Base-by-base conservation (phyloP, 2,329 filamentous ascomycete genomes). In the Achaetomium macrosporum region DNA sequence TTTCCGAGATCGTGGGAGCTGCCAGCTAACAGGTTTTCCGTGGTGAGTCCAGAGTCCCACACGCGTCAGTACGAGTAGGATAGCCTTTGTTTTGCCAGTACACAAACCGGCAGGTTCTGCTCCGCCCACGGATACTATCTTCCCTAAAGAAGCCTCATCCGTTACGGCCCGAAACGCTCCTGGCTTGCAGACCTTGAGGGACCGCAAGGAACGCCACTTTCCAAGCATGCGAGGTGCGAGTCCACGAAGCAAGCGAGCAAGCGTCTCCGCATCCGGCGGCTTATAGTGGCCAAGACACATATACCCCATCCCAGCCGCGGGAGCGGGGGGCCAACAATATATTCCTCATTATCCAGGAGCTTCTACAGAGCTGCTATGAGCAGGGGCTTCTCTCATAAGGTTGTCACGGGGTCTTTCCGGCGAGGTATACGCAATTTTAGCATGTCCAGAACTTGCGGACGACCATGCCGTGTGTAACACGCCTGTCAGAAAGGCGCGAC, bases 291-390 rank as follows among this genome's bases (percentile, higher is more conserved):
- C 42, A 40, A 43, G 39, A 35, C 5, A 13, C 35, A 16, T 16
- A 15, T 16, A 46, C 31, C 17, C 35, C 42, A 25, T 20, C 13
- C 30, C 30, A 42, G 30, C 19, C 30, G 48, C 47, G 37, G 20
- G 17, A 31, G 39, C 16, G 16, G 2, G 19, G 36, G 45, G 19
- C 45, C 12, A 43, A 37, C 50, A 55, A 55, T 55, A 36, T 55
- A 55, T 48, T 33, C 35, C 47, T 50, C 33, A 55, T 55, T 55
- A 52, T 15, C 35, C 40, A 12, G 31, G 42, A 15, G 16, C 41
- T 46, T 40, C 6, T 13, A 43, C 20, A 20, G 42, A 16, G 5
- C 42, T 31, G 36, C 3, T 25, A 39, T 5, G 11, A n/a, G 11
- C 37, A 20, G 30, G 48, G 30, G 9, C 11, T 31, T 29, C 16